Evolutionary conservation across 768 basidiomycete species (phyloP).

Genomic region (Serendipita sp.): DNA sequence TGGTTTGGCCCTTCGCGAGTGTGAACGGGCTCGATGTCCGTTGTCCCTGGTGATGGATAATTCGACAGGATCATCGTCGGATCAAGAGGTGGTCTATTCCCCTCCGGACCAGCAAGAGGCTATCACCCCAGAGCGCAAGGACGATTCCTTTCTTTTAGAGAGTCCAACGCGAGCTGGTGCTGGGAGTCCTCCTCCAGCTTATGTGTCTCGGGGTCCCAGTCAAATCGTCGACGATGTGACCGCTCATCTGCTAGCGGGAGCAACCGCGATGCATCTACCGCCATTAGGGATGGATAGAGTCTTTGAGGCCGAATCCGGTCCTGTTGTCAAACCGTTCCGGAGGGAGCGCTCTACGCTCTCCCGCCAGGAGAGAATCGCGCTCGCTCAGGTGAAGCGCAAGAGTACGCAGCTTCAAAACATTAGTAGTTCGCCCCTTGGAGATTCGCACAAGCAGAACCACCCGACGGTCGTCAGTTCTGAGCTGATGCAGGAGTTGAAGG

Average conservation of each 20-base stretch:
- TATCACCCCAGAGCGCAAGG: slow-evolving; percentile 23
- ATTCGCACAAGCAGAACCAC: slow-evolving; percentile 19
- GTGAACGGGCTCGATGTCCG: slow-evolving; percentile 59
- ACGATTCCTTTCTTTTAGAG: slow-evolving; percentile 18
- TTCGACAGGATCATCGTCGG: neutral
- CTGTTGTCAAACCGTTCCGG: slow-evolving; percentile 20
- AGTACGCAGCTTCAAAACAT: slow-evolving; percentile 16
- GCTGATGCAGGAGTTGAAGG: slow-evolving; percentile 71
- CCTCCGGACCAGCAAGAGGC: slow-evolving; percentile 24
- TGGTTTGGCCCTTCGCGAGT: slow-evolving; percentile 63
- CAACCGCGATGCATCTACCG: slow-evolving; percentile 33
- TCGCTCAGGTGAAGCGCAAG: slow-evolving; percentile 40
- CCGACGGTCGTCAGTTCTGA: slow-evolving; percentile 37
- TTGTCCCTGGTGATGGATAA: slow-evolving; percentile 20
- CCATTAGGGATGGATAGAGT: slow-evolving; percentile 64
- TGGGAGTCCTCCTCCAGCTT: slow-evolving; percentile 2
- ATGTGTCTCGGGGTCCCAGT: slow-evolving; percentile 4
- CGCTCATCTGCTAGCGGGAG: slow-evolving; percentile 35
- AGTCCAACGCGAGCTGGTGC: slow-evolving; percentile 5
- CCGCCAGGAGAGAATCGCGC: slow-evolving; percentile 58
- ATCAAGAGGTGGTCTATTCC: slow-evolving; percentile 27
- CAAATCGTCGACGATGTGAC: slow-evolving; percentile 35
- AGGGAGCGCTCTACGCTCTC: slow-evolving; percentile 52
- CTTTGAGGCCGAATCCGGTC: slow-evolving; percentile 50
- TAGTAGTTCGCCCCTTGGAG: neutral